Conservation (phyloP, 768 basidiomycete species). For the Cyclocybe aegerita region DNA sequence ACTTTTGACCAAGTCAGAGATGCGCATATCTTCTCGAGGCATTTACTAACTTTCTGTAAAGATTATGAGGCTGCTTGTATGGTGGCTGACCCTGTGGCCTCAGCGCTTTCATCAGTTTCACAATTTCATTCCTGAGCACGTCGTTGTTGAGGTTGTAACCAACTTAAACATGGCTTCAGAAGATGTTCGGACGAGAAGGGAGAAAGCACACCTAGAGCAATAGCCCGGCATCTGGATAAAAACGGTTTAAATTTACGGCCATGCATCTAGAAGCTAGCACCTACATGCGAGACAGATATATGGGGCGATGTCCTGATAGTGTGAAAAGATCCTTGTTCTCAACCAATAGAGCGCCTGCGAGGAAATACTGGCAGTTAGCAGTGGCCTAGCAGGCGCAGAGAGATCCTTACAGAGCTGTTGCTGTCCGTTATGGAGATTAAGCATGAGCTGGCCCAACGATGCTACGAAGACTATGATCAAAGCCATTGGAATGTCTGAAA, state of each 20-base stretch:
- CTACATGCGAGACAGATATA: slow-evolving; percentile 51
- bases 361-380: neutral
- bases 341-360: slow-evolving; percentile 27
- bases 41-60: slow-evolving; percentile 10
- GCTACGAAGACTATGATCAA: slow-evolving; percentile 13
- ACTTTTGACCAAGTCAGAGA: slow-evolving; percentile 2
- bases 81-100: neutral
- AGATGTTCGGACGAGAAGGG: slow-evolving; percentile 6
- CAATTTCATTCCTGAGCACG: slow-evolving; percentile 11
- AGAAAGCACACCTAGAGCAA: slow-evolving; percentile 43
- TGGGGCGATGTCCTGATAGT: slow-evolving; percentile 24
- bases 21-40: neutral
- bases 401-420: slow-evolving; percentile 14
- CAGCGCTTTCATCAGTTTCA: slow-evolving; percentile 11
- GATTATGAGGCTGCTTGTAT: slow-evolving; percentile 4
- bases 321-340: slow-evolving; percentile 17
- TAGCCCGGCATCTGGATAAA: slow-evolving; percentile 39
- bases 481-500: neutral
- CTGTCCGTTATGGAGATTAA: slow-evolving; percentile 25
- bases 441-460: slow-evolving; percentile 23
- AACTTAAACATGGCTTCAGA: slow-evolving; percentile 14
- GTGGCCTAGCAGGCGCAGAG: neutral
- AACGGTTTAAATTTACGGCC: neutral
- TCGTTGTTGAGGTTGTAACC: slow-evolving; percentile 27
- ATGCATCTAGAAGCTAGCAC: slow-evolving; percentile 15